Percentiles rank a stretch among this genome's conserved stretches.
These are phyloP conservation scores for Aspergillus sp. DNA, from an alignment of 2,329 filamentous ascomycete genomes.

Conservation along the genomic window DNA sequence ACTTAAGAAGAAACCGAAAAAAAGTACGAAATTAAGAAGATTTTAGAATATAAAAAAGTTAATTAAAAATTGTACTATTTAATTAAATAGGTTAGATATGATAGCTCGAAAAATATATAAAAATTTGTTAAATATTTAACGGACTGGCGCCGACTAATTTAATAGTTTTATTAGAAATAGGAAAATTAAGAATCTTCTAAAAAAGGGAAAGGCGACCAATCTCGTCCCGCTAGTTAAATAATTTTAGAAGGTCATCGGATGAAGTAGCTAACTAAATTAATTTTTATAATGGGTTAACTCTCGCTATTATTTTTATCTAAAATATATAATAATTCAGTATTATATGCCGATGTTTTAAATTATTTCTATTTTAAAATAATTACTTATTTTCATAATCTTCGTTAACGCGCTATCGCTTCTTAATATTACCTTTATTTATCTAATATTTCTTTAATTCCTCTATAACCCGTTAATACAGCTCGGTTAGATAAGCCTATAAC, in stretches of 20 bases:
- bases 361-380: neutral
- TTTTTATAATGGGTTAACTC: neutral
- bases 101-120: conserved; percentile 5
- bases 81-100: neutral
- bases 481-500: neutral
- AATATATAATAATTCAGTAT: neutral
- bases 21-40: neutral
- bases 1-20: neutral
- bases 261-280: neutral
- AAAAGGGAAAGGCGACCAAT: neutral
- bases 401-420: neutral
- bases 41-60: neutral
- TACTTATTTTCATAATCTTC: neutral
- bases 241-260: neutral
- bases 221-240: neutral
- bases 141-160: neutral
- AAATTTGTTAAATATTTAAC: conserved; percentile 1
- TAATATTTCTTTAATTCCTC: neutral
- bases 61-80: neutral
- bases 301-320: neutral
- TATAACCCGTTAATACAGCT: neutral
- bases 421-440: neutral
- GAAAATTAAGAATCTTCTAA: neutral
- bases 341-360: neutral
- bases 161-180: neutral